Base-by-base conservation (phyloP, 2,329 filamentous ascomycete genomes). In the Neospermospora avenae region DNA sequence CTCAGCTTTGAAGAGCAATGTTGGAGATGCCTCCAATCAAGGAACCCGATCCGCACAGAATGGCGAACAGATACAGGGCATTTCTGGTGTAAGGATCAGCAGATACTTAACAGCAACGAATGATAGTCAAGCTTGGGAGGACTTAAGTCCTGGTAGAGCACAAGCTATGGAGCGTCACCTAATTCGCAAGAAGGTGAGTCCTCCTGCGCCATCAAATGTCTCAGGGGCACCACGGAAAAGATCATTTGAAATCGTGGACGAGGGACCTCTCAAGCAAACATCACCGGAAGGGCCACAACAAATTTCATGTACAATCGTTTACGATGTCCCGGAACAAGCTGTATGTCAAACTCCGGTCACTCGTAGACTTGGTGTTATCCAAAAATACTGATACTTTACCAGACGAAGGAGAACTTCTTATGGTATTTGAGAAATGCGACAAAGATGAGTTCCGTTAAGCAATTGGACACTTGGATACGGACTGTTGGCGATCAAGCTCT, bases 401-500 rank as follows among this genome's bases (percentile, higher is more conserved):
- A 56, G 53, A 56, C 42, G 2, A 56, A 45, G 20, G 41, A 37
- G n/a, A 20, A 48, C 35, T 22, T 57, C 5, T 31, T 57, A 18
- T 4, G 13, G 11, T 31, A 44, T 3, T 1, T 57, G 31, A 45
- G 13, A n/a, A 16, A 44, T 3, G 1, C 48, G 20, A 31, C 6
- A 10, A 25, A 13, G 13, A 3, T 35, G 7, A 16, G 16, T 10
- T 35, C 28, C 13, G 13, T n/a, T 6, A 28, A 14, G 7, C 48
- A 58, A 35, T 25, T 37, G 57, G 14, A 35, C n/a, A 14, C 10
- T 5, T 52, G 39, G 46, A 25, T 3, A 20, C 24, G 35, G 13
- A 13, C 31, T 14, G n/a, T 3, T 51, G 46, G 42, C 10, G 34
- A 6, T 16, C 62, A 63, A 49, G 66, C 66, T 39, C 14, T 74